Evolutionary conservation across 2,329 filamentous ascomycete species (phyloP), one percentile per base, ranked within the genome.

Genomic region (Aspergillus fumigatiaffinis): DNA sequence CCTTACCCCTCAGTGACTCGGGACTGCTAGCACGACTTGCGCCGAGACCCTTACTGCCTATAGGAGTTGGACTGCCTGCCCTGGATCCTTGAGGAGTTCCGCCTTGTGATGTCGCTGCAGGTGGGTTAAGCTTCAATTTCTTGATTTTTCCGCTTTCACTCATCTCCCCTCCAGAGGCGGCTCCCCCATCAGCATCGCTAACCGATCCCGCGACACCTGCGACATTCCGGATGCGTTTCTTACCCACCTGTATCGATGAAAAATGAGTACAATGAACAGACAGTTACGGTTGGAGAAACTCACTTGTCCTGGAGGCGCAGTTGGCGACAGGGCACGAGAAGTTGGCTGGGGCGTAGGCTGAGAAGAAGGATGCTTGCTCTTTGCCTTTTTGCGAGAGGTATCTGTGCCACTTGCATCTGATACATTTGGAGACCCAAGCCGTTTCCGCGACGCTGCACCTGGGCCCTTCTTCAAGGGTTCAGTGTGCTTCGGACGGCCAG

Each of bases 331-430:
- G 81, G 62, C 92, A 83, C 75, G 89, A 86, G 72, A 77, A 9
- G 60, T 66, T 21, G 74, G 70, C 57, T 74, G 72, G 28, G 71
- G 63, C 14, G 66, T 62, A 23, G 67, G 58, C 50, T 73, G 72
- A n/a, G 69, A 62, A 4, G 67, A 56, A 10, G 63, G 61, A 60
- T 85, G 82, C 71, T 88, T 89, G 77, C 88, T 90, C 70, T 89
- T 85, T 71, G 83, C 84, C 78, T 90, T 91, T 76, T 94, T 92
- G 63, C 89, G 88, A 25, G 87, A 85, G 0, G 90, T 93, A 72
- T 97, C 93, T 65, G 92, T 95, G 53, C 91, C 93, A 71, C 91
- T 96, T 9, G 91, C 91, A 71, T 97, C 93, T 1, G 92, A 97
- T 32, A 90, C 82, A 62, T 92, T 89, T 3, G 92, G 91, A 17